Percentiles rank a stretch among this genome's conserved stretches.
These are phyloP conservation scores for Solanum sitiens DNA, from an alignment of 257 asterid genomes.

Conservation along the genomic window DNA sequence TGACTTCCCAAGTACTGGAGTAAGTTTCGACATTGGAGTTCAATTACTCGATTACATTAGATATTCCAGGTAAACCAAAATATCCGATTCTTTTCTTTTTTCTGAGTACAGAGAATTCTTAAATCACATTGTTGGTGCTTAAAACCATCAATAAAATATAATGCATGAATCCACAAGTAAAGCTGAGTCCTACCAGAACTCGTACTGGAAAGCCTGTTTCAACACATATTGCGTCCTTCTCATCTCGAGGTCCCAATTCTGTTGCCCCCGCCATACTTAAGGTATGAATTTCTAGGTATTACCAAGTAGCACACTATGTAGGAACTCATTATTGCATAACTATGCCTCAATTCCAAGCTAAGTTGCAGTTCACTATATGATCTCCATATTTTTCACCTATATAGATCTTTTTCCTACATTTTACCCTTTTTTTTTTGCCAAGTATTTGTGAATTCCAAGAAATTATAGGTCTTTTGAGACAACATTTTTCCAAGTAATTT, in stretches of 20 bases:
- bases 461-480: neutral
- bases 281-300: neutral
- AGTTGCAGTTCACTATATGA: neutral
- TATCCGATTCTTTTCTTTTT: neutral
- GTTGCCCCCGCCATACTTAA: slow-evolving; percentile 24
- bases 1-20: slow-evolving; percentile 10
- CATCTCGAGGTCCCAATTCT: slow-evolving; percentile 26
- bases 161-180: slow-evolving; percentile 21
- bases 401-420: neutral
- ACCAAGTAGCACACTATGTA: neutral
- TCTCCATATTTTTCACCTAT: neutral
- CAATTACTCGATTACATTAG: slow-evolving; percentile 24
- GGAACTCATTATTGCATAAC: neutral
- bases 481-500: too few species aligned
- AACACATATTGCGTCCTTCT: neutral
- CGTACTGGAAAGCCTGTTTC: slow-evolving; percentile 10
- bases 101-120: neutral
- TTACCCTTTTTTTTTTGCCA: neutral
- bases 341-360: neutral
- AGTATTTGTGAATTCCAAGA: too few species aligned
- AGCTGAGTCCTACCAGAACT: slow-evolving; percentile 15
- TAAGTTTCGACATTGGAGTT: slow-evolving; percentile 11
- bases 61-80: slow-evolving; percentile 10
- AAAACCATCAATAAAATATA: neutral
- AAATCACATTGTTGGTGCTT: neutral